Evolutionary conservation across 2,329 filamentous ascomycete species (phyloP), one percentile per base, ranked within the genome.

Genomic region (Ampelomyces quisqualis): DNA sequence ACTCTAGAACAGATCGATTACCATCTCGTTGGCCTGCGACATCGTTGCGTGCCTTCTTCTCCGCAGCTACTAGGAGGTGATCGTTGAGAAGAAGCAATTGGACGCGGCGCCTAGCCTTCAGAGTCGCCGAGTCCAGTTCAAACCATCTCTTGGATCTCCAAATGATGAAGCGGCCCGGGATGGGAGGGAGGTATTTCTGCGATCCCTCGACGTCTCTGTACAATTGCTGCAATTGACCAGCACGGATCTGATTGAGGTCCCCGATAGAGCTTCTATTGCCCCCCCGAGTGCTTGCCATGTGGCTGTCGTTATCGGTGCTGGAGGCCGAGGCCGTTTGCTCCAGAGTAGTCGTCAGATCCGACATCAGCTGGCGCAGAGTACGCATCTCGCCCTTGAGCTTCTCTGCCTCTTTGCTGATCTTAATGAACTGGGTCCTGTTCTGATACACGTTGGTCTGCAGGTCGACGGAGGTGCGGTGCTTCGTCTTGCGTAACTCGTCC

Each of bases 151-250:
- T 86, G 3, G 90, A 95, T 67, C 97, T 91, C 66, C 95, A 84
- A 2, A 97, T 82, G 31, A 98, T 90, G 65, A 96, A 94, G 26
- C 93, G 84, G n/a, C 90, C 91, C 14, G 87, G 82, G 14, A 90
- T 79, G 39, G 90, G 93, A 10, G 93, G 93, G 8, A 98, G 74
- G 61, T 95, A 98, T 67, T 97, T 97, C 62, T 98, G 93, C 7
- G 90, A 95, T 1, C 91, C 91, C 67, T 97, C 93, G n/a, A 98
- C 88, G 29, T 86, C 88, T 72, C 96, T 97, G 82, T 93, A 98
- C 31, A 98, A 73, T 17, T 89, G 85, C 69, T 94, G 82, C 23
- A 86, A 66, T 53, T 86, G 82, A 2, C 78, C 76, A 49, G 76
- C 84, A 77, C 82, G 85, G 69, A 86, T 77, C 22, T 80, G 82